A percentile compares a stretch with the other conserved stretches of the same genome.
phyloP scores from a whole-genome alignment of 495 filamentous ascomycete genomes.

The Lentithecium fluviatile region DNA sequence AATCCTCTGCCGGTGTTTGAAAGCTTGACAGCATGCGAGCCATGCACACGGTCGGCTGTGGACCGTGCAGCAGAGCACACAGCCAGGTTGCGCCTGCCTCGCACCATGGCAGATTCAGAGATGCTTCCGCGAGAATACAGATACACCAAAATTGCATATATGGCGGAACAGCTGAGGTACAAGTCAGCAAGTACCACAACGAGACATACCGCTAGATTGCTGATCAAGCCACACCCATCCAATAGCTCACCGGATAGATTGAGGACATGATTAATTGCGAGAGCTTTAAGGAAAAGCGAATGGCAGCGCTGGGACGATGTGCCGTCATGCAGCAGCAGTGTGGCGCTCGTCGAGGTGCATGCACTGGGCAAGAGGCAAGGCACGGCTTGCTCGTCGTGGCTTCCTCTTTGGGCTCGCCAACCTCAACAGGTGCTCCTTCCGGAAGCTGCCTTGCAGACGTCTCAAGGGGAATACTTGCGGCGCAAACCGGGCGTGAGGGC shows the following conservation, averaged over 20 bases:
- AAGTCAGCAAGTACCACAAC: not conserved
- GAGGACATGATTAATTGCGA: conserved; percentile 27
- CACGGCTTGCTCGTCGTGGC: conserved; percentile 1
- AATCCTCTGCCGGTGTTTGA: too few relatives aligned
- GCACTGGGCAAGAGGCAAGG: conserved; percentile 11
- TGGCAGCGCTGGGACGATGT: conserved; percentile 4
- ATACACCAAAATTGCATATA: too few relatives aligned
- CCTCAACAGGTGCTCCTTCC: not conserved
- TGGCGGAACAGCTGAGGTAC: too few relatives aligned
- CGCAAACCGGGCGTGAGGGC: not conserved
- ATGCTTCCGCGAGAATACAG: too few relatives aligned
- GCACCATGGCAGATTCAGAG: too few relatives aligned
- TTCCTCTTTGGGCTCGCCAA: conserved; percentile 11
- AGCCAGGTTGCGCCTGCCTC: too few relatives aligned
- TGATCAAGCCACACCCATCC: conserved; percentile 26
- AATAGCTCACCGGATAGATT: conserved; percentile 23
- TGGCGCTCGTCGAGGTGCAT: conserved; percentile 9
- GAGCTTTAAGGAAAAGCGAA: conserved; percentile 17
- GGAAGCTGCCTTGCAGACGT: not conserved
- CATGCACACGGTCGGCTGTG: too few relatives aligned
- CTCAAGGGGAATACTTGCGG: too few relatives aligned
- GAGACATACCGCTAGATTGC: conserved; percentile 32
- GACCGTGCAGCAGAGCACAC: too few relatives aligned
- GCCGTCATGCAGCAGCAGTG: conserved; percentile 23
- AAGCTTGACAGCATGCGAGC: too few relatives aligned